Evolutionary conservation across 2,329 filamentous ascomycete genomes (phyloP).

Genomic region (Simplicillium sp.): DNA sequence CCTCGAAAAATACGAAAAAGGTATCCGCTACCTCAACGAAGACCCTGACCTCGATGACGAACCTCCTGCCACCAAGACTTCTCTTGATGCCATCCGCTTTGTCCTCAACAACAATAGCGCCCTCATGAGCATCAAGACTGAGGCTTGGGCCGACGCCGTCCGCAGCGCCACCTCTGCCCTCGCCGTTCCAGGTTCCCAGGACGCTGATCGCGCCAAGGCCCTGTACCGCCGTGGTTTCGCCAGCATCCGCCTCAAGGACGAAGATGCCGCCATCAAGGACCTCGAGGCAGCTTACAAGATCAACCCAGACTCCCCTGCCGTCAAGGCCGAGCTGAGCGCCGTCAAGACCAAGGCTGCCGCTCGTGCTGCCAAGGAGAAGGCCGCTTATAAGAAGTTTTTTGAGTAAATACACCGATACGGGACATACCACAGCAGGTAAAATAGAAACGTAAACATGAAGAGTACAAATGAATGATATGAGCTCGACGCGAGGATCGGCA

Average conservation of each 20-base stretch:
- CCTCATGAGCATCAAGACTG: slow-evolving; percentile 74
- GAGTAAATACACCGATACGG: slow-evolving; percentile 32
- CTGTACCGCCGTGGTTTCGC: slow-evolving; percentile 75
- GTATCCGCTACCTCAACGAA: slow-evolving; percentile 78
- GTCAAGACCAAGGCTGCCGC: slow-evolving; percentile 70
- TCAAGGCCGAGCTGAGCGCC: slow-evolving; percentile 64
- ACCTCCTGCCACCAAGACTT: slow-evolving; percentile 53
- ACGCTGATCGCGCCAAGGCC: slow-evolving; percentile 81
- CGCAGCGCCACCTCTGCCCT: slow-evolving; percentile 66
- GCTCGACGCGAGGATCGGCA: too few relatives aligned
- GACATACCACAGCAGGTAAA: too few relatives aligned
- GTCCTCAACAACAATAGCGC: slow-evolving; percentile 83
- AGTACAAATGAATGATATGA: too few relatives aligned
- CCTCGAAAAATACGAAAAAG: slow-evolving; percentile 92
- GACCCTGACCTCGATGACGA: slow-evolving; percentile 69
- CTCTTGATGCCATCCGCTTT: slow-evolving; percentile 69
- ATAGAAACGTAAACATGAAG: too few relatives aligned
- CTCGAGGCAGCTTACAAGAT: slow-evolving; percentile 68
- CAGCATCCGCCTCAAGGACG: slow-evolving; percentile 68
- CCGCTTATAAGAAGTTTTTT: slow-evolving; percentile 89
- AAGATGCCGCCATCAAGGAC: slow-evolving; percentile 69
- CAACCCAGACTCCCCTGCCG: slow-evolving; percentile 63
- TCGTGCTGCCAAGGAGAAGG: slow-evolving; percentile 79
- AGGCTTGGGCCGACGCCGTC: slow-evolving; percentile 59
- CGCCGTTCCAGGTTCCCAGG: slow-evolving; percentile 52